Conservation (phyloP, 371 early-diverging fungal genomes). For the Mortierella sp. region DNA sequence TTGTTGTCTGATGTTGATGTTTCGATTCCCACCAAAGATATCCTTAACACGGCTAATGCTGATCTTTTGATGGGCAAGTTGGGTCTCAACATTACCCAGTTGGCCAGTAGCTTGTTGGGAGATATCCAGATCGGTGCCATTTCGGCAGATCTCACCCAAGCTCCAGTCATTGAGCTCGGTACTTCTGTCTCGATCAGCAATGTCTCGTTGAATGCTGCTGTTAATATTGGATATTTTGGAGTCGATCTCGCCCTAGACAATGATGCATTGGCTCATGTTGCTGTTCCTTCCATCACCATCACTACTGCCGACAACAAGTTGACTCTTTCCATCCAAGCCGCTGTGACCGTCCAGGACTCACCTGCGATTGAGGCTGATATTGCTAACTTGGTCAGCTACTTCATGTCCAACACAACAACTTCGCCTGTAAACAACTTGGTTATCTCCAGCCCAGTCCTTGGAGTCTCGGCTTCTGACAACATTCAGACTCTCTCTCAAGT, state of each 20-base stretch:
- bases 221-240: constrained; percentile 56
- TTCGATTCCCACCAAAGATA: constrained; percentile 40
- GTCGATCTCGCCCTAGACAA: constrained; percentile 46
- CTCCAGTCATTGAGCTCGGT: constrained; percentile 49
- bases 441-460: constrained; percentile 43
- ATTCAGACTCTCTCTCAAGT: constrained; percentile 46
- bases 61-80: constrained; percentile 28
- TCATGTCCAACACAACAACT: constrained; percentile 33
- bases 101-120: constrained; percentile 31
- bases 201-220: constrained; percentile 39
- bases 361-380: constrained; percentile 42
- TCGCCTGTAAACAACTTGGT: constrained; percentile 45
- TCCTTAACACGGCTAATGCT: constrained; percentile 45
- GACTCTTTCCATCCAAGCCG: constrained; percentile 38
- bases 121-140: constrained; percentile 41
- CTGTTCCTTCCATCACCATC: constrained; percentile 50
- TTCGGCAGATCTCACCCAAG: constrained; percentile 40
- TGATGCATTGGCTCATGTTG: constrained; percentile 38
- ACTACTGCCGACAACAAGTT: constrained; percentile 50
- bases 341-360: constrained; percentile 38
- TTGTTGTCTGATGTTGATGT: constrained; percentile 42
- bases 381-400: constrained; percentile 48
- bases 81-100: constrained; percentile 25
- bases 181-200: constrained; percentile 42
- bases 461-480: constrained; percentile 44